Evolutionary conservation across 164 flowering plant species (phyloP).

Genomic region (Vitis vinifera): ASM3070453v1 NC_081807.1:5356501-5357000

Average conservation of each 20-base stretch:
- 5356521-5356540: not conserved
- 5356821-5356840: too few species aligned
- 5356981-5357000: too few species aligned
- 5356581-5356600: conserved; percentile 84
- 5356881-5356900: too few species aligned
- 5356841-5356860: too few species aligned
- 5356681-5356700: not conserved
- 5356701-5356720: not conserved
- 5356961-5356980: too few species aligned
- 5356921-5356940: too few species aligned
- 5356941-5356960: too few species aligned
- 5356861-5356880: too few species aligned
- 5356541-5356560: not conserved
- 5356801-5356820: too few species aligned
- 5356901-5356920: too few species aligned
- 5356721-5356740: too few species aligned
- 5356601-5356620: conserved; percentile 89
- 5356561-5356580: conserved; percentile 90
- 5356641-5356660: conserved; percentile 93
- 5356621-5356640: conserved; percentile 78
- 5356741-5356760: too few species aligned
- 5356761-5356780: not conserved
- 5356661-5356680: conserved; percentile 18
- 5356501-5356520: not conserved
- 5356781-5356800: not conserved